Evolutionary conservation across 2,329 filamentous ascomycete species (phyloP).

Genomic region (Talaromyces sp.): DNA sequence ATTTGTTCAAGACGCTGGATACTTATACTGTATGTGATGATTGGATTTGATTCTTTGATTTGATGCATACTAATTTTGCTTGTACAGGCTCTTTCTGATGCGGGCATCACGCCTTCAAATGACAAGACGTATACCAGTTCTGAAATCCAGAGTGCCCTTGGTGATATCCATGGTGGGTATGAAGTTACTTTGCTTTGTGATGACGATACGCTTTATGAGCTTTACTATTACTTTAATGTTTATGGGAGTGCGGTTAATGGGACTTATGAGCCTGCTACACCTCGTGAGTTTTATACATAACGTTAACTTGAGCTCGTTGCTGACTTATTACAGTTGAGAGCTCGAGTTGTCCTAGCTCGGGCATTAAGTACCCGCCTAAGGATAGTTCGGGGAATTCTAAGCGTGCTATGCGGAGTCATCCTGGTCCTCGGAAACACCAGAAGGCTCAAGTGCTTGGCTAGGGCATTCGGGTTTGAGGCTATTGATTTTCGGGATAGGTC

Average conservation of each 20-base stretch:
- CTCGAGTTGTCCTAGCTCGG: neutral
- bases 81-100: constrained; percentile 1
- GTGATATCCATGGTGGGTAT: constrained; percentile 1
- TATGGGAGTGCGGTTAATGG: neutral
- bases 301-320: neutral
- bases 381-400: neutral
- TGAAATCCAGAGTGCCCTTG: neutral
- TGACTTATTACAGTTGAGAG: neutral
- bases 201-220: neutral
- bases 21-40: constrained; percentile 1
- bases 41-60: too few relatives aligned
- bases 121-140: neutral
- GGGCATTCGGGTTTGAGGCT: too few relatives aligned
- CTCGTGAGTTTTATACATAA: neutral
- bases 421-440: neutral
- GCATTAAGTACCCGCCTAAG: constrained; percentile 1
- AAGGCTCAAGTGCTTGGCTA: neutral
- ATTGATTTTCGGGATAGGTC: too few relatives aligned
- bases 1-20: constrained; percentile 1
- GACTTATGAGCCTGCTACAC: neutral
- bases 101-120: neutral
- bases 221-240: constrained; percentile 1
- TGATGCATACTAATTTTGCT: neutral
- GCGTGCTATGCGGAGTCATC: neutral
- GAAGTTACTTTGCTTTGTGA: constrained; percentile 2